These are phyloP conservation scores for Fusarium caatingaense DNA, from an alignment of 2,329 filamentous ascomycete species.

Conservation along the genomic window DNA sequence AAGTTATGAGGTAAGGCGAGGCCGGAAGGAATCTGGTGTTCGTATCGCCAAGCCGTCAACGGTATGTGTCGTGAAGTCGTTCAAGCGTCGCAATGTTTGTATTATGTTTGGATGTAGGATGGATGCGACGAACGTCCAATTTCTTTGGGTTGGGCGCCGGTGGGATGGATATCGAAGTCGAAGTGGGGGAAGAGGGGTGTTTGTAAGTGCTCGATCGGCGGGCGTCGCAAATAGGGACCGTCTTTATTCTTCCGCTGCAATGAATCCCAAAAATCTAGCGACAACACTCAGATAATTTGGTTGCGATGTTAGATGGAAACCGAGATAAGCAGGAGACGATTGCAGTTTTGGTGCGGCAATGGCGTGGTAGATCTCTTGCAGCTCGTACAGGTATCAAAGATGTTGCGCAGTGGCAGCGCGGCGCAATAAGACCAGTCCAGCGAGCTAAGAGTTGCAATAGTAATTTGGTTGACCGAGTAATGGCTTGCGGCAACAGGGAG, in stretches of 20 bases:
- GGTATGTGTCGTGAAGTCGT: constrained; percentile 25
- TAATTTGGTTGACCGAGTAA: constrained; percentile 28
- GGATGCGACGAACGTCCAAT: constrained; percentile 25
- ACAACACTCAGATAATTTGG: constrained; percentile 7
- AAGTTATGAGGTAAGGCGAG: not conserved
- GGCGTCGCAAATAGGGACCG: constrained; percentile 7
- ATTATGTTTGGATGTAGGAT: constrained; percentile 6
- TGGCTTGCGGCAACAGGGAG: constrained; percentile 12
- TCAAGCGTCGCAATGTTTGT: constrained; percentile 12
- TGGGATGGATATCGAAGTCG: constrained; percentile 27
- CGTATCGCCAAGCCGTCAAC: constrained; percentile 25
- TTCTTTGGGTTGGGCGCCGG: constrained; percentile 23
- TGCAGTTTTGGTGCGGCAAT: constrained; percentile 17
- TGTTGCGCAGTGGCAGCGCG: constrained; percentile 40
- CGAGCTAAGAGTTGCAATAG: constrained; percentile 17
- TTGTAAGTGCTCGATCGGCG: constrained; percentile 40
- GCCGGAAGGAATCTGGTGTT: not conserved
- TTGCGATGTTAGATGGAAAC: not conserved
- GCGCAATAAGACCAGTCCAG: constrained; percentile 33
- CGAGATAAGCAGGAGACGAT: constrained; percentile 10
- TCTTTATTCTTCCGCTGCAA: constrained; percentile 4
- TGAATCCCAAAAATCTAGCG: not conserved
- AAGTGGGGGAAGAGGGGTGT: constrained; percentile 37
- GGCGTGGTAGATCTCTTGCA: constrained; percentile 34
- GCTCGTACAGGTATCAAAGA: constrained; percentile 33